phyloP scores from a whole-genome alignment of 768 basidiomycete species.

The Coprinopsis sp. region DNA sequence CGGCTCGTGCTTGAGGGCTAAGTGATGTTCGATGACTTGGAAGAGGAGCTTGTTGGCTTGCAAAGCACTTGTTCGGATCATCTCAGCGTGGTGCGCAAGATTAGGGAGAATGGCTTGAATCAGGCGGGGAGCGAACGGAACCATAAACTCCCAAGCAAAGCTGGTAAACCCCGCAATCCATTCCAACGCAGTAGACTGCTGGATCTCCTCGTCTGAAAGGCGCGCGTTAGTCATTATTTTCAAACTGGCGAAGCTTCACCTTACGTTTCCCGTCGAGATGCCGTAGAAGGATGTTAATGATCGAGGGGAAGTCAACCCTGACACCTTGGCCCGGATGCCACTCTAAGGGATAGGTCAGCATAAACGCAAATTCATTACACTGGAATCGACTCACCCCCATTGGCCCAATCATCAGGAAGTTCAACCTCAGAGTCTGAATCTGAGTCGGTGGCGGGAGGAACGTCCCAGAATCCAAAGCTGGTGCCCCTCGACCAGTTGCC shows the following conservation, averaged over 20 bases:
- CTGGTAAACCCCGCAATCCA: conserved; percentile 91
- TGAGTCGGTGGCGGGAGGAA: neutral
- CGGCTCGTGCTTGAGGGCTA: conserved; percentile 67
- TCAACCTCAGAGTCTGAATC: conserved; percentile 35
- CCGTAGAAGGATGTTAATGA: conserved; percentile 88
- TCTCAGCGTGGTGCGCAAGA: conserved; percentile 84
- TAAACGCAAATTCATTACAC: conserved; percentile 7
- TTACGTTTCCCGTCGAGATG: conserved; percentile 82
- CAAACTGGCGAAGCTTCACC: conserved; percentile 22
- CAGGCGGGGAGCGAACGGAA: conserved; percentile 90
- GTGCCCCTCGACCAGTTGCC: no score
- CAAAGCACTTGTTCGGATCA: conserved; percentile 84
- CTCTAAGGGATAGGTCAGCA: conserved; percentile 33
- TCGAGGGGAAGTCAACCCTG: conserved; percentile 82
- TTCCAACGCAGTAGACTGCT: conserved; percentile 87
- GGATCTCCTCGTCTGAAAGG: conserved; percentile 83
- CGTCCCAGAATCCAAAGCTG: no score
- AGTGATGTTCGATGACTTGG: conserved; percentile 80
- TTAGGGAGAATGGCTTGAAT: conserved; percentile 92
- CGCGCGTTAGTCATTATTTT: neutral
- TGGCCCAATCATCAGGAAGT: conserved; percentile 46
- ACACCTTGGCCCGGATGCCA: conserved; percentile 97
- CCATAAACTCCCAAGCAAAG: conserved; percentile 87
- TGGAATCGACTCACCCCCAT: conserved; percentile 49
- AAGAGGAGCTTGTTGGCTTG: conserved; percentile 84